A percentile compares a stretch with the other conserved stretches of the same genome.
phyloP scores from a whole-genome alignment of 345 rosid genomes.

The Euphorbia lathyris region DNA sequence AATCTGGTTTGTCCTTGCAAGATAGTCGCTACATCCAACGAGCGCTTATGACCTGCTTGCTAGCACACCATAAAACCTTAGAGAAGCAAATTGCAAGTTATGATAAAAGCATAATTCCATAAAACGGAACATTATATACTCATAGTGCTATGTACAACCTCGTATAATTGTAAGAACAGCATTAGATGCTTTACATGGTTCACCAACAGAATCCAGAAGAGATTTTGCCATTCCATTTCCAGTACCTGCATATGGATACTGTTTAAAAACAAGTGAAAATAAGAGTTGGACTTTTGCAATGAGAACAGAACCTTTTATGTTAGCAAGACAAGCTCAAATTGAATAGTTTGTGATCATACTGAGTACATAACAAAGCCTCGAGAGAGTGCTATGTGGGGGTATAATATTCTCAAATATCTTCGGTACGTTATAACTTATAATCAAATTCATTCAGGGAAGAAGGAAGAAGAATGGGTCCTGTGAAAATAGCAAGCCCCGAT shows the following conservation, averaged over 20 bases:
- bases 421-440: neutral
- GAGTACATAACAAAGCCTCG: neutral
- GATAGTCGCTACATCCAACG: constrained; percentile 82
- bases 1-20: constrained; percentile 63
- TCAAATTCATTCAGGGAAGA: neutral
- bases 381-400: neutral
- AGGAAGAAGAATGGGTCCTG: neutral
- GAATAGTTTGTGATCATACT: neutral
- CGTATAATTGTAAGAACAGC: constrained; percentile 75
- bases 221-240: constrained; percentile 96
- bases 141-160: constrained; percentile 43
- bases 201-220: constrained; percentile 66
- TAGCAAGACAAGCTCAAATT: neutral
- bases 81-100: constrained; percentile 6
- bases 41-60: constrained; percentile 64
- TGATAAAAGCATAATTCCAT: constrained; percentile 2
- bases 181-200: constrained; percentile 57
- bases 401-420: neutral
- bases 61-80: constrained; percentile 16
- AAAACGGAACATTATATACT: constrained; percentile 1
- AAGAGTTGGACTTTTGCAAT: neutral
- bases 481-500: neutral
- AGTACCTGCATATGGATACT: constrained; percentile 56
- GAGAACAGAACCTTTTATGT: neutral
- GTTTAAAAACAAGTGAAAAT: neutral